Base-by-base conservation (phyloP, 139 green algal species). In the Edaphochlamys debaryana region DNA sequence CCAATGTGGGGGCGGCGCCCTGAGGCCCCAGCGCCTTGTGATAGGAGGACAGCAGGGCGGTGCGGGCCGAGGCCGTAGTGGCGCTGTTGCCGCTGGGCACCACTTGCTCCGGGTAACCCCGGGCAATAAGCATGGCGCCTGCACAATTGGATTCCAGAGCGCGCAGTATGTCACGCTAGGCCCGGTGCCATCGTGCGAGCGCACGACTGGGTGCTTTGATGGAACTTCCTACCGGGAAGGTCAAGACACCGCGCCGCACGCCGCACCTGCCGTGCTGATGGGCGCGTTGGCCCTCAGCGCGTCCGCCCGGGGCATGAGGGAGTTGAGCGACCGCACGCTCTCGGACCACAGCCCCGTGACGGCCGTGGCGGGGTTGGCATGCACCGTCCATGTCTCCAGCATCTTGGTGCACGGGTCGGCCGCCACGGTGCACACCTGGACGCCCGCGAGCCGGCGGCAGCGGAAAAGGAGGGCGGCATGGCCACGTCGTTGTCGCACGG, bases 391-490 rank as follows among this genome's bases (percentile, higher is more conserved):
- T 45, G 79, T 79, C 52, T 88, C 83, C 58, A 91, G 52, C 45
- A 91, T 45, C 82, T 91, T 91, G 29, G 71, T 72, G 73, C 87
- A 91, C 32, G 78, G 64, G 72, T 91, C 87, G 0, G 87, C 73
- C 0, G 79, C 82, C 32, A 91, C 82, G 5, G 67, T 89, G 67
- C 2, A 41, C 15, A 73, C 86, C 86, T 89, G 85, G 37, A 25
- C 11, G 32, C 11, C 48, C 11, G 48, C 48, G 11, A 15, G 48
- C 48, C 48, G 48, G 48, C 11, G 48, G 11, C 48, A 54, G 48
- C 48, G 48, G 50, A 22, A 19, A 58, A 19, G 20, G 50, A 58
- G 48, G 15, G 15, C 48, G n/a, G n/a, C n/a, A n/a, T n/a, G n/a
- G n/a, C n/a, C n/a, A n/a, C n/a, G n/a, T n/a, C n/a, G n/a, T n/a